These are phyloP conservation scores for Francoa sonchifolia DNA, from an alignment of 441 rosid species.

Conservation along the genomic window DNA sequence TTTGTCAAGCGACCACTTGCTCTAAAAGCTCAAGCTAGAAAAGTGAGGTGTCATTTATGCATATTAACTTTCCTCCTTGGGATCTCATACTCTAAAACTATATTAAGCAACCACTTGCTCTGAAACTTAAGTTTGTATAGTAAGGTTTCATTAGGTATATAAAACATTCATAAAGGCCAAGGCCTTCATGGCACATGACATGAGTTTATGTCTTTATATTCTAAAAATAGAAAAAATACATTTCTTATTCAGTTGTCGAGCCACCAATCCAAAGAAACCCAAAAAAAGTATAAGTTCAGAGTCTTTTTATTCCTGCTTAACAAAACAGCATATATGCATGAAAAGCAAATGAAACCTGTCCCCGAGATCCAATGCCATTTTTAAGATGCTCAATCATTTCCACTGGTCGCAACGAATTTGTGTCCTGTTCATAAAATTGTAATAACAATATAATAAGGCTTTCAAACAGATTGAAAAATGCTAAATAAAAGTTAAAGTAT, in stretches of 20 bases:
- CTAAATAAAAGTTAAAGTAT: too few species aligned
- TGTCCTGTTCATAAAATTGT: slow-evolving; percentile 35
- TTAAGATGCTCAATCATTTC: slow-evolving; percentile 86
- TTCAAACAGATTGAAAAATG: too few species aligned
- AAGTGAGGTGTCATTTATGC: too few species aligned
- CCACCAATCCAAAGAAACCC: slow-evolving; percentile 9
- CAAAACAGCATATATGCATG: background rate
- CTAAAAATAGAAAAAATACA: background rate
- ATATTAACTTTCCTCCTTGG: too few species aligned
- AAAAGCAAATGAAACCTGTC: slow-evolving; percentile 46
- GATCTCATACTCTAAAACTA: too few species aligned
- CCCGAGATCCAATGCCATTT: slow-evolving; percentile 58
- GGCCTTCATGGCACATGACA: slow-evolving; percentile 7
- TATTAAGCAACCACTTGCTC: too few species aligned
- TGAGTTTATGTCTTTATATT: background rate
- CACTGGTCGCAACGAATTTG: slow-evolving; percentile 39
- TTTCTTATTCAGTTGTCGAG: background rate
- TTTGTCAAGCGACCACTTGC: too few species aligned
- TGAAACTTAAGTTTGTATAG: too few species aligned
- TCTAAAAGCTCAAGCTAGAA: too few species aligned
- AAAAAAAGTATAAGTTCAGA: too few species aligned
- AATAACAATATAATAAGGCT: slow-evolving; percentile 5
- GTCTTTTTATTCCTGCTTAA: slow-evolving; percentile 1
- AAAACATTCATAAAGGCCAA: background rate
- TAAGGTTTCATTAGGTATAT: too few species aligned